Evolutionary conservation across 2,329 filamentous ascomycete genomes (phyloP).

Genomic region (Fusarium ambrosium): DNA sequence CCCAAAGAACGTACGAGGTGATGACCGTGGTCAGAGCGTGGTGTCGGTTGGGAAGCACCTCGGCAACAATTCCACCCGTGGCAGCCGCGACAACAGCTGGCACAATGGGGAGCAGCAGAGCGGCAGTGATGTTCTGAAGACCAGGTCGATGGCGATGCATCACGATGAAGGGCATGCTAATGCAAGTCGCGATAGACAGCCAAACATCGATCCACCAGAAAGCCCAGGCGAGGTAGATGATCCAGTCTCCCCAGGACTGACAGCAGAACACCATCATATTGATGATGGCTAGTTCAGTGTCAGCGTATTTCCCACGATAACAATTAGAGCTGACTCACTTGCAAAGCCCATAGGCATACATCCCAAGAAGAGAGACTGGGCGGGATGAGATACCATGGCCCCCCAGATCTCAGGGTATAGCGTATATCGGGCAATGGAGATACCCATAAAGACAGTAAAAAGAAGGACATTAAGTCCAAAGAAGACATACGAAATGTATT

Average conservation of each 20-base stretch:
- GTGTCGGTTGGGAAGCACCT: conserved; percentile 66
- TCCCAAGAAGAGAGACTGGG: conserved; percentile 77
- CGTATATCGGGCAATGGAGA: conserved; percentile 71
- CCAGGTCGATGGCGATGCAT: conserved; percentile 61
- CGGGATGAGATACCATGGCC: conserved; percentile 75
- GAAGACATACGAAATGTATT: conserved; percentile 71
- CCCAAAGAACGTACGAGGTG: conserved; percentile 77
- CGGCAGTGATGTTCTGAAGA: conserved; percentile 72
- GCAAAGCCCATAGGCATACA: conserved; percentile 78
- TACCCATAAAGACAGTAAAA: conserved; percentile 66
- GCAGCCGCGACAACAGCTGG: conserved; percentile 75
- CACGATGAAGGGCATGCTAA: conserved; percentile 70
- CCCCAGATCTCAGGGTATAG: conserved; percentile 76
- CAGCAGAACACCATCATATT: conserved; percentile 74
- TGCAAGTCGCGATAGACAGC: conserved; percentile 65
- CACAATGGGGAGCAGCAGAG: conserved; percentile 75
- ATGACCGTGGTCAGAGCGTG: conserved; percentile 73
- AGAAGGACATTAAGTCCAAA: conserved; percentile 72
- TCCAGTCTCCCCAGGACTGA: conserved; percentile 72
- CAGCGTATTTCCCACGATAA: conserved; percentile 3
- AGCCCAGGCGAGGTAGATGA: conserved; percentile 67
- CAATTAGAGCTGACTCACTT: conserved; percentile 52
- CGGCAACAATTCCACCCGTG: conserved; percentile 73
- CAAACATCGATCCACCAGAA: conserved; percentile 71
- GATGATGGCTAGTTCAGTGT: conserved; percentile 63